Conservation (phyloP, 2,329 filamentous ascomycete genomes). For the Colletotrichum ledebouriae region DNA sequence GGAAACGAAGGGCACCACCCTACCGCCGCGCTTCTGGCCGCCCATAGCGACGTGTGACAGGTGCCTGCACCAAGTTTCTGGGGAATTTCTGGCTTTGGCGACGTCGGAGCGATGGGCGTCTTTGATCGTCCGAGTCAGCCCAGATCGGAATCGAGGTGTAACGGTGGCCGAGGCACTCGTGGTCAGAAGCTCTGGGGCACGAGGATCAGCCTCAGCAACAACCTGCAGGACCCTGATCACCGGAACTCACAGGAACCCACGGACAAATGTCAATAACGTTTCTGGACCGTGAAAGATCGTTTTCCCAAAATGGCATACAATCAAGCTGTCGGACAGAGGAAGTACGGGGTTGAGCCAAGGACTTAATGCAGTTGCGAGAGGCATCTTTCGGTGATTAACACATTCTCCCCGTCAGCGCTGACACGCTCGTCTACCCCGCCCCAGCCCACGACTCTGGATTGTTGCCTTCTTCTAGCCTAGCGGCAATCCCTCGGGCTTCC, state of each 20-base stretch:
- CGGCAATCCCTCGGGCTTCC: not conserved
- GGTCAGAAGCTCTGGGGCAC: not conserved
- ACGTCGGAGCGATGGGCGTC: not conserved
- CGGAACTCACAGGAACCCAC: not conserved
- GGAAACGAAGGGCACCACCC: not conserved
- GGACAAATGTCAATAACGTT: not conserved
- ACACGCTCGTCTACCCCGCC: not conserved
- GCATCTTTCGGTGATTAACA: too few species aligned
- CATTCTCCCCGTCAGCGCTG: not conserved
- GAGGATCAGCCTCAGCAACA: too few species aligned
- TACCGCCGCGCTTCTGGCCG: conserved; percentile 21
- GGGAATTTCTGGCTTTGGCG: too few species aligned
- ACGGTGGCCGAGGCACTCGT: not conserved
- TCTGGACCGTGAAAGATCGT: not conserved
- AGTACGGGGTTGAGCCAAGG: not conserved
- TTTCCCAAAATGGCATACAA: conserved; percentile 26
- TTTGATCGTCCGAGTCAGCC: not conserved
- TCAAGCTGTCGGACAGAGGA: not conserved
- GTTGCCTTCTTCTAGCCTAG: conserved; percentile 36
- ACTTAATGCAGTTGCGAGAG: too few species aligned
- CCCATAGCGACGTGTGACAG: not conserved
- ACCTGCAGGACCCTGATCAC: too few species aligned
- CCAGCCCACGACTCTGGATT: conserved; percentile 16
- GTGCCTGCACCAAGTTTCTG: not conserved
- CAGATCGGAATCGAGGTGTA: not conserved